Evolutionary conservation across 345 rosid genomes (phyloP).

Genomic region (Citrus australasica): DNA sequence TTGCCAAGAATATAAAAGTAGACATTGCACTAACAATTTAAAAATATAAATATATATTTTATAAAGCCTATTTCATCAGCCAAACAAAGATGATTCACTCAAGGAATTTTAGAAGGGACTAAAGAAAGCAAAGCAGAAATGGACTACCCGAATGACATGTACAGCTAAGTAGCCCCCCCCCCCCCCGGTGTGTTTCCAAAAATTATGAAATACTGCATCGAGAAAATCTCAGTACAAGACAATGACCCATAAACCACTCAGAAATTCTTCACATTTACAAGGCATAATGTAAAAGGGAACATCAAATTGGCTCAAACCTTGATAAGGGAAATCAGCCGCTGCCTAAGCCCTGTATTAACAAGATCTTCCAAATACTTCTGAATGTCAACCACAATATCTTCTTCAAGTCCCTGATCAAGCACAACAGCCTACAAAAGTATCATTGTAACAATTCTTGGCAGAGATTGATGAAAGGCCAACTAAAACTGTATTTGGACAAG

Average conservation of each 20-base stretch:
- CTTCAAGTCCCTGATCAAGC: slow-evolving; percentile 79
- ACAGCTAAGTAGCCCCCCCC: neutral
- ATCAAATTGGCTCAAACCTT: slow-evolving; percentile 40
- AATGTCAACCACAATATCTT: slow-evolving; percentile 67
- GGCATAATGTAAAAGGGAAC: slow-evolving; percentile 1
- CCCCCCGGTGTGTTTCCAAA: neutral
- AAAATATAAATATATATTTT: no score
- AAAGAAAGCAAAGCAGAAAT: neutral
- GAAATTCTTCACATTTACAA: neutral
- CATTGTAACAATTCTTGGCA: slow-evolving; percentile 7
- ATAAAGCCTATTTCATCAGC: neutral
- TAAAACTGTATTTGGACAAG: neutral
- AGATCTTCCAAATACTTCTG: slow-evolving; percentile 79
- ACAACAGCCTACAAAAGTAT: slow-evolving; percentile 69
- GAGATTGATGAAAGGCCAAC: slow-evolving; percentile 3
- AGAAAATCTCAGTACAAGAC: neutral
- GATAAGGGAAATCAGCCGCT: slow-evolving; percentile 66
- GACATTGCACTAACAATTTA: neutral
- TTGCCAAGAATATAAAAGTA: neutral
- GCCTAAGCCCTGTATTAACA: slow-evolving; percentile 67
- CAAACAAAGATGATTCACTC: neutral
- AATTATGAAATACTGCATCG: neutral
- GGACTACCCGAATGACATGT: neutral
- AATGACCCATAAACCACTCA: neutral
- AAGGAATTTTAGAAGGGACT: neutral